phyloP scores from a whole-genome alignment of 2,329 filamentous ascomycete genomes.

The Paramyrothecium sp. region DNA sequence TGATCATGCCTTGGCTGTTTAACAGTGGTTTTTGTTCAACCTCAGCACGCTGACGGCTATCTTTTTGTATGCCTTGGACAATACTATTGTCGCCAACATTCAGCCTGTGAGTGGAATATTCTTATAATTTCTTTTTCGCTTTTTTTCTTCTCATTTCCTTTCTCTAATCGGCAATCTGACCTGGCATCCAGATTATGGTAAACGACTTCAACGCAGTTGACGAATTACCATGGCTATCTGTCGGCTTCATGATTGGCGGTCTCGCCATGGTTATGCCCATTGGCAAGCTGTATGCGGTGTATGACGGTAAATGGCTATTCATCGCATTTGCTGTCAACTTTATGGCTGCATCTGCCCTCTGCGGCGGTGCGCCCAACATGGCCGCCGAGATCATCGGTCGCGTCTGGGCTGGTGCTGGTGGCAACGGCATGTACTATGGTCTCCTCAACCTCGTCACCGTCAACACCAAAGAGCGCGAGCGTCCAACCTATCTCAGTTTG shows the following conservation, averaged over 20 bases:
- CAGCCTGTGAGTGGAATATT: not conserved
- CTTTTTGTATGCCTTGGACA: not conserved
- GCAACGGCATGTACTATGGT: not conserved
- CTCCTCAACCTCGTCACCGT: not conserved
- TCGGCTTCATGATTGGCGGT: not conserved
- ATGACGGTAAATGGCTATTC: not conserved
- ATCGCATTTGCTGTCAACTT: not conserved
- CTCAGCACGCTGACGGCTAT: not conserved
- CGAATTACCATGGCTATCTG: not conserved
- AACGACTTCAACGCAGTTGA: not conserved
- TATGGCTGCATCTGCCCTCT: not conserved
- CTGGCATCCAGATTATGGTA: not conserved
- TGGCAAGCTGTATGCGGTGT: not conserved
- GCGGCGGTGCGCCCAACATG: not conserved
- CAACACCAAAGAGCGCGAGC: not conserved
- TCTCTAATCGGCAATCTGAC: too few relatives aligned
- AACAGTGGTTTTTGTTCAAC: not conserved
- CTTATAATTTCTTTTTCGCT: too few relatives aligned
- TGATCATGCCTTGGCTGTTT: too few relatives aligned
- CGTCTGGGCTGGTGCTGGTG: not conserved
- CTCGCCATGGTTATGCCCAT: not conserved
- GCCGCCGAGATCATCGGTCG: not conserved
- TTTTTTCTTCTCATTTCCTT: too few relatives aligned
- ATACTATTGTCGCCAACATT: not conserved
- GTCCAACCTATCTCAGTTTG: not conserved